Base-by-base conservation (phyloP, 1,284 basidiomycete genomes). In the Sanghuangporus weigelae region DNA sequence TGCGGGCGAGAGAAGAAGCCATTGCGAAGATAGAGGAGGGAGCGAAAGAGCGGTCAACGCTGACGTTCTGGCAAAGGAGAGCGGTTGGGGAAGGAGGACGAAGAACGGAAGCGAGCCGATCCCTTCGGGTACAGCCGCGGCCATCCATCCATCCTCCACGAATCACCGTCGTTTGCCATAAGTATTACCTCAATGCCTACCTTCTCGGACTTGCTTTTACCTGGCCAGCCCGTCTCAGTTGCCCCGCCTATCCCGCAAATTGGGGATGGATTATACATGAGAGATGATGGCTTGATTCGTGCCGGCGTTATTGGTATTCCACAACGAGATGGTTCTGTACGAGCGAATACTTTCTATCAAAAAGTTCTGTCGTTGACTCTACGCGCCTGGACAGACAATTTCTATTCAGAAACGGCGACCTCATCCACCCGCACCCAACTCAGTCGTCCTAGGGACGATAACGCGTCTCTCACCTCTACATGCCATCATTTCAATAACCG, bases 381-480 rank as follows among this genome's bases (percentile, higher is more conserved):
- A 70, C 54, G 62, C 57, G 59, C 63, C 56, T 55, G 56, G 59
- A 42, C 69, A 87, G 87, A 84, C 78, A 55, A 68, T 88, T 67
- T 77, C 82, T 39, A 87, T 89, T 65, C 77, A 84, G 63, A 81
- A 82, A 64, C 74, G 83, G 5, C 81, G 87, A 57, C 84, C 89
- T 0, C 84, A 84, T 70, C 86, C 90, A 0, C 90, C 90, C 1
- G 75, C 83, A 3, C 81, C 87, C n/a, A 85, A 85, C 68, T 86
- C 90, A 1, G 73, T 90, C 57, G 83, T 94, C 26, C 82, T 96
- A 36, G 94, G 92, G 16, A 85, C 85, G 59, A 82, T 98, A 26
- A 92, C 92, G 6, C 87, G 96, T 11, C 80, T 98, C 35, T 94
- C 93, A 0, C 92, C 96, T 0, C 77, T 88, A 63, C 94, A 97